phyloP scores from a whole-genome alignment of 768 basidiomycete species.

The Boletales sp. region DNA sequence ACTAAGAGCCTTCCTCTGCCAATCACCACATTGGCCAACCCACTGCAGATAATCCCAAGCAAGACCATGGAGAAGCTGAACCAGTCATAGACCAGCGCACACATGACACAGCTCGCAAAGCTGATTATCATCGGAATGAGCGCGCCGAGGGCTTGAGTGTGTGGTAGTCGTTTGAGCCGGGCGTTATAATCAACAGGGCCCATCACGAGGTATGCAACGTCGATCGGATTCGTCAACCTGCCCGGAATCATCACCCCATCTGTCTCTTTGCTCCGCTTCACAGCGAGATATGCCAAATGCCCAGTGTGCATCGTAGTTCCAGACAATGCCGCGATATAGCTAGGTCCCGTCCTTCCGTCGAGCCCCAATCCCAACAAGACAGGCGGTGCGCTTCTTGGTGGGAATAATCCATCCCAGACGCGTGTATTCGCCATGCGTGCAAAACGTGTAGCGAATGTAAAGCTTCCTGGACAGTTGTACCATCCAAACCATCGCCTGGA shows the following conservation, averaged over 20 bases:
- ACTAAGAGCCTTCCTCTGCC: slow-evolving; percentile 24
- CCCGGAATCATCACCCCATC: slow-evolving; percentile 11
- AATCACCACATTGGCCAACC: slow-evolving; percentile 22
- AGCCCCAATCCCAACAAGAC: slow-evolving; percentile 27
- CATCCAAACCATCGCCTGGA: slow-evolving; percentile 34
- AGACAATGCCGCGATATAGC: slow-evolving; percentile 23
- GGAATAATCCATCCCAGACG: slow-evolving; percentile 26
- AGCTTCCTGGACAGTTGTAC: slow-evolving; percentile 36
- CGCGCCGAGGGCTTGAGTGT: slow-evolving; percentile 2
- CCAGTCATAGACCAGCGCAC: slow-evolving; percentile 27
- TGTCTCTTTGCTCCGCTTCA: slow-evolving; percentile 12
- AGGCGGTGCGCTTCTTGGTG: slow-evolving; percentile 13
- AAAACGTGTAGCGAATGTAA: slow-evolving; percentile 29
- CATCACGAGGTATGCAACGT: slow-evolving; percentile 15
- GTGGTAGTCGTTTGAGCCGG: slow-evolving; percentile 4
- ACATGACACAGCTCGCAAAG: slow-evolving; percentile 16
- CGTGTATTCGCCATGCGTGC: slow-evolving; percentile 24
- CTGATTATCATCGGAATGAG: slow-evolving; percentile 24
- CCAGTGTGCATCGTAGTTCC: slow-evolving; percentile 21
- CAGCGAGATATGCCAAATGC: slow-evolving; percentile 20
- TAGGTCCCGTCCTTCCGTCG: slow-evolving; percentile 27
- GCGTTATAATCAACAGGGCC: slow-evolving; percentile 3
- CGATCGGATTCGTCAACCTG: slow-evolving; percentile 17
- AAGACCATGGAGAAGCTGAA: slow-evolving; percentile 30
- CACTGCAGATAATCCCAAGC: slow-evolving; percentile 27